Base-by-base conservation (phyloP, 2,329 filamentous ascomycete genomes). In the Rosellinia necatrix region DNA sequence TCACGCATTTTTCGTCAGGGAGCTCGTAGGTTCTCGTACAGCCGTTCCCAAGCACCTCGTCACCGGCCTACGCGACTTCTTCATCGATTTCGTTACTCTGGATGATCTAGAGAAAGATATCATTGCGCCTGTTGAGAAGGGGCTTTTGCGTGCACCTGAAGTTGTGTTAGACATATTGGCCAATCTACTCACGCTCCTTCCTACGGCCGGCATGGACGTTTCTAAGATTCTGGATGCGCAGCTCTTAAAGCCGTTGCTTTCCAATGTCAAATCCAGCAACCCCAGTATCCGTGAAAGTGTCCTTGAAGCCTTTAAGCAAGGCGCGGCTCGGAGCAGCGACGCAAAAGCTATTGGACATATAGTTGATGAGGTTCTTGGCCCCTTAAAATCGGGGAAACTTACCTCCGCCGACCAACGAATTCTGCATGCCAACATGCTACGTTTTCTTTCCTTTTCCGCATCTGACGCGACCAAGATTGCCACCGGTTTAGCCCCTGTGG, bases 181-280 rank as follows among this genome's bases (percentile, higher is more conserved):
- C 5, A 85, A 88, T 10, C 78, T 97, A 41, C 80, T 96, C 56
- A 73, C 80, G 7, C 84, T 90, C 24, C 76, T 99, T 6, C 86
- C 91, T 1, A 70, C 76, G 24, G 76, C 78, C 22, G 76, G 78
- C 5, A 81, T 94, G 64, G 93, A 99, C 66, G 79, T 97, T 15
- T 93, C 93, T 7, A 82, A 85, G 32, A 76, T 89, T 4, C 78
- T 97, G 15, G 81, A 83, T 49, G 78, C 81, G 22, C 89, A 89
- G 59, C 79, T 99, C 30, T 74, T 96, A 32, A 97, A 96, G 72
- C 91, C 92, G 5, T 77, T 99, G 10, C 75, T 97, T n/a, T 87
- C 91, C 35, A 96, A 92, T 69, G 80, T 92, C 72, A 97, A 96
- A 73, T 97, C 94, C 1, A 92, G 89, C 68, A 97, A 96, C 71